Evolutionary conservation across 768 basidiomycete species (phyloP).

Genomic region (Exidia glandulosa): DNA sequence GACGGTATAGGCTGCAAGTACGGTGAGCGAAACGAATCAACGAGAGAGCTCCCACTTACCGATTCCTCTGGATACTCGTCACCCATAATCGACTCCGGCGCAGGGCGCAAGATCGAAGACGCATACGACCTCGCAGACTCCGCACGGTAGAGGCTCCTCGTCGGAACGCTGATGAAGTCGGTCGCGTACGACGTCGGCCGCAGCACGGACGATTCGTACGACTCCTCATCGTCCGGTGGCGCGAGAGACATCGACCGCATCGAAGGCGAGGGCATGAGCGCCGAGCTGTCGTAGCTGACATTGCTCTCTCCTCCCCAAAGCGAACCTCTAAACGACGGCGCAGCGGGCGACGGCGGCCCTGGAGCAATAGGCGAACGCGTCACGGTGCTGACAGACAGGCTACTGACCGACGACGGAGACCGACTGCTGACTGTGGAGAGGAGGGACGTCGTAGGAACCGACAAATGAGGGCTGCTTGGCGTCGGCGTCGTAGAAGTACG

Average conservation of each 20-base stretch:
- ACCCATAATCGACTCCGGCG: not conserved
- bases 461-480: not conserved
- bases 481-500: conserved; percentile 15
- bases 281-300: not conserved
- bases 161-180: not conserved
- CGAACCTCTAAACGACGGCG: not conserved
- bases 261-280: not conserved
- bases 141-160: not conserved
- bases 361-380: conserved; percentile 4
- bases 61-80: not conserved
- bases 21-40: no score
- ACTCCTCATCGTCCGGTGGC: not conserved
- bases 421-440: not conserved
- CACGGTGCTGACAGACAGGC: not conserved
- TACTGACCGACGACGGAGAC: not conserved
- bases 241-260: not conserved
- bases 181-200: not conserved
- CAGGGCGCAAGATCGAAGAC: not conserved
- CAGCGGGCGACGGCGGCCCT: conserved; percentile 4
- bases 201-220: not conserved
- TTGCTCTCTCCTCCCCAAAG: not conserved
- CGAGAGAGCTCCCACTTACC: no score
- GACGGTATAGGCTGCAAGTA: conserved; percentile 14
- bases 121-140: not conserved
- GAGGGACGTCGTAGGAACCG: not conserved